Percentiles rank a stretch among this genome's conserved stretches.
Conservation (phyloP, 1,284 basidiomycete genomes). For the Ustilago bromivora region DNA sequence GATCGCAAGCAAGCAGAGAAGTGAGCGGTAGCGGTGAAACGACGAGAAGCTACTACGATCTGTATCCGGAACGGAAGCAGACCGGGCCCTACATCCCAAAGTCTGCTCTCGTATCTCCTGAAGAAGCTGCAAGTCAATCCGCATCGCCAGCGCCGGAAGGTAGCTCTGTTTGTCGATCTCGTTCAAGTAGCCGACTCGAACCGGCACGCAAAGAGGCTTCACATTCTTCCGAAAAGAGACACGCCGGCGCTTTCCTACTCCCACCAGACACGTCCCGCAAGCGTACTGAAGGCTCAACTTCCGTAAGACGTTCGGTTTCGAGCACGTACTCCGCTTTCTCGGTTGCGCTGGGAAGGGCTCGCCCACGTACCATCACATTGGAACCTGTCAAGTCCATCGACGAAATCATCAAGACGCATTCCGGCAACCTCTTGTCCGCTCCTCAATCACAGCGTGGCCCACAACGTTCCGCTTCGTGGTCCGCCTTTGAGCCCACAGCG, state of each 20-base stretch:
- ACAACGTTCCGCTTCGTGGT: conserved; percentile 50
- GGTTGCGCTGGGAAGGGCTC: conserved; percentile 22
- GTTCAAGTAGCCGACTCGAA: conserved; percentile 18
- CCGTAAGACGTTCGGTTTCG: background rate
- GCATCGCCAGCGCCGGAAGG: background rate
- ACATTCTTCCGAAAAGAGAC: background rate
- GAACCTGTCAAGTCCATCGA: conserved; percentile 52
- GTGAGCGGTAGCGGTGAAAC: background rate
- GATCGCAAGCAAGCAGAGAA: background rate
- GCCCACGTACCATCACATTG: conserved; percentile 1
- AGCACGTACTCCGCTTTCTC: conserved; percentile 43
- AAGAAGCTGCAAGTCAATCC: background rate
- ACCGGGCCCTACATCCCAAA: conserved; percentile 55
- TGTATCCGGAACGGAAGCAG: conserved; percentile 55
- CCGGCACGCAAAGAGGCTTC: background rate
- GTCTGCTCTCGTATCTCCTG: conserved; percentile 21
- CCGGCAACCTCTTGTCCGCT: conserved; percentile 53
- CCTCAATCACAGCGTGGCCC: conserved; percentile 51
- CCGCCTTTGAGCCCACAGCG: conserved; percentile 41
- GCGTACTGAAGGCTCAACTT: background rate
- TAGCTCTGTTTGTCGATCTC: conserved; percentile 6
- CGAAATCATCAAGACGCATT: conserved; percentile 71
- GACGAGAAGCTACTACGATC: conserved; percentile 52
- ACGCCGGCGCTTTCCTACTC: background rate
- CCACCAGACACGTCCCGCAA: background rate